Base-by-base conservation (phyloP, 2,329 filamentous ascomycete species). In the Clonostachys sp. region DNA sequence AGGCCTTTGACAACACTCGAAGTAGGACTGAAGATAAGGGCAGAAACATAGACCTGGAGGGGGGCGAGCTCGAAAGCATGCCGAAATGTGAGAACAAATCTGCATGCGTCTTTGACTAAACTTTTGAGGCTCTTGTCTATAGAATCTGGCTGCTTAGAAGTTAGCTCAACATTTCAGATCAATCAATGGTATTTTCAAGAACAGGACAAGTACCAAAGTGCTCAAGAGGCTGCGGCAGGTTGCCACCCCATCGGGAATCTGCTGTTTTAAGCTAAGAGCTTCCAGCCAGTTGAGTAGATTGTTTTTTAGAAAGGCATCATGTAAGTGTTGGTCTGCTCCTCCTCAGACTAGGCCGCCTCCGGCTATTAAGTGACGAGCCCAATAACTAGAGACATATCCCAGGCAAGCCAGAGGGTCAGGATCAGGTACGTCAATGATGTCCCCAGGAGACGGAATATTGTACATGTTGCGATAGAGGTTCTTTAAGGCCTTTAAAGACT, bases 211-310 rank as follows among this genome's bases (percentile, higher is more conserved):
- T 24, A 24, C 20, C 20, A 24, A 24, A 24, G 20, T 7, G 20
- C 20, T 24, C 20, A 24, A 24, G 20, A 24, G 20, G 5, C 20
- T 24, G 20, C 20, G 20, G 20, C 20, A 24, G 20, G 20, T 24
- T 6, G 20, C 20, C 20, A 24, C 20, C 20, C 20, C 20, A 7
- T 24, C 5, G 20, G 20, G 20, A 24, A 24, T 24, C 20, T 24
- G 20, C 20, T 24, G 20, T 24, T 24, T 24, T 24, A 24, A 24
- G 20, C 20, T 24, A 3, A 74, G 58, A 33, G 66, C 63, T 48
- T 75, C 70, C 3, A 76, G 55, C 70, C 68, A 75, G 46, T 73
- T 61, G 2, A 75, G 59, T 42, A 62, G 60, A 12, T 67, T 60
- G 12, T 55, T 47, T 64, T 58, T 34, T 30, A 39, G 30, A 41